A percentile compares a stretch with the other conserved stretches of the same genome.
Evolutionary conservation across 2,329 filamentous ascomycete species (phyloP).

Genomic region (Phaeosphaeria sp.): DNA sequence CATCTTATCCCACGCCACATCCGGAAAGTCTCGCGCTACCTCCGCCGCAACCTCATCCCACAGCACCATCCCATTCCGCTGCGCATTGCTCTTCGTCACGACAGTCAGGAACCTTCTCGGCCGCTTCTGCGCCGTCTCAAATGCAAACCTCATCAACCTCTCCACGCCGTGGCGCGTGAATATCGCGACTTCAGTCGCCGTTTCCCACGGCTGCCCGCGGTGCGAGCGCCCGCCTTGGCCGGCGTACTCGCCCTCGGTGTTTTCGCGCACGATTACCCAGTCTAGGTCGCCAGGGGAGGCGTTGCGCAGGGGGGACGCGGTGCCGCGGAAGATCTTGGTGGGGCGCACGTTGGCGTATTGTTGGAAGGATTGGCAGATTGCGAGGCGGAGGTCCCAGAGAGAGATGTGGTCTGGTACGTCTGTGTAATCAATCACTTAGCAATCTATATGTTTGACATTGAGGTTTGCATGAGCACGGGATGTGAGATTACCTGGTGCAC

Average conservation of each 20-base stretch:
- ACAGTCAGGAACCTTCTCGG: slow-evolving; percentile 66
- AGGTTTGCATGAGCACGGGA: background rate
- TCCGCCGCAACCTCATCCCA: slow-evolving; percentile 69
- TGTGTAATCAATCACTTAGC: too few relatives aligned
- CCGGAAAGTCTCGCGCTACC: slow-evolving; percentile 64
- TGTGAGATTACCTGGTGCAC: slow-evolving; percentile 59
- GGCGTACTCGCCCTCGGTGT: slow-evolving; percentile 71
- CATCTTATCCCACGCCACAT: slow-evolving; percentile 70
- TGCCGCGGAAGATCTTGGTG: slow-evolving; percentile 67
- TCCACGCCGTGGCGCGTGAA: slow-evolving; percentile 68
- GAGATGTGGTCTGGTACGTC: slow-evolving; percentile 65
- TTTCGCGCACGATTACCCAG: slow-evolving; percentile 72
- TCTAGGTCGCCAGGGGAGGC: slow-evolving; percentile 66
- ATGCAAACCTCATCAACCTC: slow-evolving; percentile 68
- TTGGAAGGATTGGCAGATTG: slow-evolving; percentile 63
- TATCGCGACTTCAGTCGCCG: slow-evolving; percentile 67
- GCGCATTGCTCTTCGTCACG: slow-evolving; percentile 71
- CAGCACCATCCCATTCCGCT: slow-evolving; percentile 71
- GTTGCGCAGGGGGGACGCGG: slow-evolving; percentile 63
- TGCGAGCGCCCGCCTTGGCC: slow-evolving; percentile 70
- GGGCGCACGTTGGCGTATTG: slow-evolving; percentile 66
- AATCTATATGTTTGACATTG: too few relatives aligned
- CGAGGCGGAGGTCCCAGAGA: slow-evolving; percentile 63
- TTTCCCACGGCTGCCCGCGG: slow-evolving; percentile 64
- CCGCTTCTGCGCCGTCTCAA: slow-evolving; percentile 64